phyloP scores from a whole-genome alignment of 148 eudicot genomes.

The Bassia scoparia region DNA sequence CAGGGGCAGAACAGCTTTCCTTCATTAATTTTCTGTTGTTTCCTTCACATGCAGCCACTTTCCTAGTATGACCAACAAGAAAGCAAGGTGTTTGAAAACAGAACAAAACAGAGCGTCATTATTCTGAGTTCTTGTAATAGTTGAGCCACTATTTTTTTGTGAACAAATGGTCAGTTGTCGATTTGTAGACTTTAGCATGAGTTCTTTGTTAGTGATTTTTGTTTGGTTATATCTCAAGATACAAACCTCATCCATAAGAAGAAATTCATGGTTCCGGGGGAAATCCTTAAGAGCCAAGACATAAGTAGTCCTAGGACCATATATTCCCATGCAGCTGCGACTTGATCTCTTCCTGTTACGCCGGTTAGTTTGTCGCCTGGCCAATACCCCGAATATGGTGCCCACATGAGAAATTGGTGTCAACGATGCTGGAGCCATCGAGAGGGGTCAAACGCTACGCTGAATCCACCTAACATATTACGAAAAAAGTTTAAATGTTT shows the following conservation, averaged over 20 bases:
- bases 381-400: conserved; percentile 98
- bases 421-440: conserved; percentile 97
- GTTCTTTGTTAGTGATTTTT: background rate
- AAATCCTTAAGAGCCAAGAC: conserved; percentile 82
- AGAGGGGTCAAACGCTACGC: conserved; percentile 99
- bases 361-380: conserved; percentile 97
- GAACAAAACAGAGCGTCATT: background rate
- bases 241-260: conserved; percentile 92
- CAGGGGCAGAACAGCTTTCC: conserved; percentile 99
- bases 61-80: conserved; percentile 36
- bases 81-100: conserved; percentile 1
- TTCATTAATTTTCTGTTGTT: conserved; percentile 79
- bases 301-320: conserved; percentile 93
- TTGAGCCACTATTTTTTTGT: no score
- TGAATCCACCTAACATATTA: conserved; percentile 67
- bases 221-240: background rate
- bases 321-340: conserved; percentile 99
- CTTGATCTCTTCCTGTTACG: conserved; percentile 91
- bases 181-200: background rate
- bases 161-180: background rate
- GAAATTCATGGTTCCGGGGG: conserved; percentile 97
- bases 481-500: background rate
- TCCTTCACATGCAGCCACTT: conserved; percentile 98
- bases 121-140: background rate
- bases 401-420: conserved; percentile 99